Conservation (phyloP, 345 rosid genomes). For the Populus tremula region DNA sequence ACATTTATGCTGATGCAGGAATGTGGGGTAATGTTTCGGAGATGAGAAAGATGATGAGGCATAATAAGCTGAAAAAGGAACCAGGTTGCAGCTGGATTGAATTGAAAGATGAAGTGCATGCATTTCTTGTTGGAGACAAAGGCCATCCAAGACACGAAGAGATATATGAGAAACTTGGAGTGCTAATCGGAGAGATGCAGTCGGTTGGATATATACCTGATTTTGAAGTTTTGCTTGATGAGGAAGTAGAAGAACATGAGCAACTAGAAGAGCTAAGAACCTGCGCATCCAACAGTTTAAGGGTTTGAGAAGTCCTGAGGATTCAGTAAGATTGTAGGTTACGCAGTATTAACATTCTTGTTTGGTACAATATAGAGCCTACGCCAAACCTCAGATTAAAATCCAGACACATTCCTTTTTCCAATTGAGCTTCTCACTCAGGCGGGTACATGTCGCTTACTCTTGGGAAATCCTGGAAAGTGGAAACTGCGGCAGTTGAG, state of each 20-base stretch:
- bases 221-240: conserved; percentile 15
- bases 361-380: not conserved
- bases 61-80: conserved; percentile 70
- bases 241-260: conserved; percentile 8
- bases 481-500: not conserved
- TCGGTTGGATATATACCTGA: conserved; percentile 27
- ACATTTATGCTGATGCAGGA: conserved; percentile 79
- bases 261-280: not conserved
- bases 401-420: not conserved
- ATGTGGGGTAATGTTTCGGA: conserved; percentile 81
- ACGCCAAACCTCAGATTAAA: not conserved
- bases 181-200: conserved; percentile 61
- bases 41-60: conserved; percentile 63
- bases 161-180: conserved; percentile 51
- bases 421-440: not conserved
- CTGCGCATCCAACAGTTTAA: not conserved
- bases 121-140: conserved; percentile 64
- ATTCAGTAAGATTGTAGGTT: not conserved
- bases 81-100: conserved; percentile 98
- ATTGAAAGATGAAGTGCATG: conserved; percentile 69
- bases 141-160: conserved; percentile 64
- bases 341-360: not conserved
- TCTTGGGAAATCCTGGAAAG: not conserved
- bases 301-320: not conserved
- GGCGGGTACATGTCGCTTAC: not conserved